Evolutionary conservation across 306 rosid species (phyloP).

Genomic region (Ormosia emarginata): DNA sequence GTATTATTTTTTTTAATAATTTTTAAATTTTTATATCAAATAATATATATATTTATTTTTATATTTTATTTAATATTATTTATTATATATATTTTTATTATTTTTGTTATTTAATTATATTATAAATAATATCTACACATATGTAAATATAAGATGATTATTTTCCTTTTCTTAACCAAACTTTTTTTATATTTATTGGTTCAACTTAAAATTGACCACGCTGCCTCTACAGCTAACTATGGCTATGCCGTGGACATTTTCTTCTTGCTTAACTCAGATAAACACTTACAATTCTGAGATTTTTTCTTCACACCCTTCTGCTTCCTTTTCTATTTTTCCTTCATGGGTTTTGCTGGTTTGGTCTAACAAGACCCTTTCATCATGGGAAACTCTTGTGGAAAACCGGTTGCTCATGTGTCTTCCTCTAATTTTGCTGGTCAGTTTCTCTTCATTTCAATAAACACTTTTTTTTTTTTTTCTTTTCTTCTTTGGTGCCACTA

Average conservation of each 20-base stretch:
- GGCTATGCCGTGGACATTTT: conserved; percentile 4
- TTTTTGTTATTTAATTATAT: too few species aligned
- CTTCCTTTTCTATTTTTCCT: background rate
- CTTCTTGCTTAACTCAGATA: background rate
- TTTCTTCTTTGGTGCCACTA: background rate
- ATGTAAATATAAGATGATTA: too few species aligned
- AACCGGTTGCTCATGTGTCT: conserved; percentile 76
- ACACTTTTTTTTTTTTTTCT: background rate
- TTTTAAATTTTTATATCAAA: too few species aligned
- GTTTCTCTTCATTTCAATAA: background rate
- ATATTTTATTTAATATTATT: too few species aligned
- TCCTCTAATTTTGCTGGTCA: conserved; percentile 53
- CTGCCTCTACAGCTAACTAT: background rate
- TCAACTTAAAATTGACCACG: conserved; percentile 22
- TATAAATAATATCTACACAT: too few species aligned
- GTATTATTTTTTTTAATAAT: too few species aligned
- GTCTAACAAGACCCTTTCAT: background rate
- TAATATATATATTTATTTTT: too few species aligned
- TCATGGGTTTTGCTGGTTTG: conserved; percentile 19
- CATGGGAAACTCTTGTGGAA: conserved; percentile 69
- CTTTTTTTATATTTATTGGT: background rate
- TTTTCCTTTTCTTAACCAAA: background rate
- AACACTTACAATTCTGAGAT: background rate
- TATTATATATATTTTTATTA: too few species aligned
- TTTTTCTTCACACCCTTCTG: background rate